Evolutionary conservation across 164 flowering plant species (phyloP), one percentile per base, ranked within the genome.

Genomic region (Buxus sempervirens): DNA sequence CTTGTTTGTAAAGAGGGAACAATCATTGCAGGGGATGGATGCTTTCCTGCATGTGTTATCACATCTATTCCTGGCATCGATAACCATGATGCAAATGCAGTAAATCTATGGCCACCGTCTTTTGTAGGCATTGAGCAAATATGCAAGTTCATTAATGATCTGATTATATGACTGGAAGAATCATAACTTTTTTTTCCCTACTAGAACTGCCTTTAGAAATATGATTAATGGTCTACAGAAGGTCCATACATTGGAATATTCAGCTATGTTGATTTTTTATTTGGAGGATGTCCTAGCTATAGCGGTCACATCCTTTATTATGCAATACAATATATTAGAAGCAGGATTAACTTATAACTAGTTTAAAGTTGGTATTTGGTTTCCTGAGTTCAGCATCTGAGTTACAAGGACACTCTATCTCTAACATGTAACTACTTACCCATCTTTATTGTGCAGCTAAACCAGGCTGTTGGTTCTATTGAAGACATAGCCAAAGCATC

Each of bases 401-500:
- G 22, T 63, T 27, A 25, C 27, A 23, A 10, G 25, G 26, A 20
- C 20, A 16, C 6, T 25, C 25, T 54, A 0, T 57, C 20, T 14
- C 8, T 58, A 36, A 20, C 7, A 58, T 42, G 36, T 57, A 67
- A 9, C 62, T 54, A n/a, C 18, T 27, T 21, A 20, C 5, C n/a
- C 18, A 19, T 72, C 53, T 69, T 23, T 25, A 66, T 49, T 45
- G 22, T 71, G 65, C 90, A 95, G 99, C 96, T 95, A 20, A 76
- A 73, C 70, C 95, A 85, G 73, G 88, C 87, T 9, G 81, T 95
- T 73, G 99, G 98, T 74, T 95, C 99, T 14, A 83, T 95, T 69
- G 88, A 95, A 85, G 93, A 94, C 68, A 88, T 92, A 65, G 87
- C 97, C 54, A 93, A 82, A 71, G 89, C 97, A 64, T 85, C 93